Conservation (phyloP, 1,284 basidiomycete species). For the Trichosporon asahii region DNA sequence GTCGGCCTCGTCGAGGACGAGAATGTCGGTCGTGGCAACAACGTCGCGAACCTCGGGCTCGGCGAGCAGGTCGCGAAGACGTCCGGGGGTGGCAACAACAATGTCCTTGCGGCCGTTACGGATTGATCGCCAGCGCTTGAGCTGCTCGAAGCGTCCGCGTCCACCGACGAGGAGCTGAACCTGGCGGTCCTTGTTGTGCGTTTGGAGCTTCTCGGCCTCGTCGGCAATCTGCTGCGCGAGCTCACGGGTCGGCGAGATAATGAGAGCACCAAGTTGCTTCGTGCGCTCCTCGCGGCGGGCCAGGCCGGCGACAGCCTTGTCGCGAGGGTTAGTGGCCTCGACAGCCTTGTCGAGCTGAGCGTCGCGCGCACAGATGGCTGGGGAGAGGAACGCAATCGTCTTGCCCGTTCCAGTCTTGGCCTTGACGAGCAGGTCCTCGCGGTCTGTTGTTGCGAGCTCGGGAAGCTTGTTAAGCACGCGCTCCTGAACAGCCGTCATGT, state of each 20-base stretch:
- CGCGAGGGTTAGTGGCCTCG: conserved; percentile 26
- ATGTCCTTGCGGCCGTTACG: conserved; percentile 68
- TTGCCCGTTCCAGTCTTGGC: conserved; percentile 94
- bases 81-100: conserved; percentile 88
- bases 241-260: conserved; percentile 92
- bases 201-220: conserved; percentile 70
- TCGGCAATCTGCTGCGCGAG: conserved; percentile 89
- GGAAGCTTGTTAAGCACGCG: conserved; percentile 64
- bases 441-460: conserved; percentile 48
- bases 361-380: conserved; percentile 74
- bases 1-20: conserved; percentile 93
- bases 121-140: conserved; percentile 66
- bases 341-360: conserved; percentile 39
- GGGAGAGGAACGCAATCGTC: conserved; percentile 81
- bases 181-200: conserved; percentile 64
- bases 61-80: conserved; percentile 74
- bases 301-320: conserved; percentile 1
- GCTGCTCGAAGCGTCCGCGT: conserved; percentile 54
- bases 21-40: conserved; percentile 60
- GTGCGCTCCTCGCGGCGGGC: conserved; percentile 43
- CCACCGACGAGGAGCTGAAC: conserved; percentile 82
- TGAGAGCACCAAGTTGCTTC: conserved; percentile 65
- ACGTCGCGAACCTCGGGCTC: conserved; percentile 60
- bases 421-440: conserved; percentile 47
- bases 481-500: conserved; percentile 82